Evolutionary conservation across 306 rosid species (phyloP).

Genomic region (Cajanus cajan): DNA sequence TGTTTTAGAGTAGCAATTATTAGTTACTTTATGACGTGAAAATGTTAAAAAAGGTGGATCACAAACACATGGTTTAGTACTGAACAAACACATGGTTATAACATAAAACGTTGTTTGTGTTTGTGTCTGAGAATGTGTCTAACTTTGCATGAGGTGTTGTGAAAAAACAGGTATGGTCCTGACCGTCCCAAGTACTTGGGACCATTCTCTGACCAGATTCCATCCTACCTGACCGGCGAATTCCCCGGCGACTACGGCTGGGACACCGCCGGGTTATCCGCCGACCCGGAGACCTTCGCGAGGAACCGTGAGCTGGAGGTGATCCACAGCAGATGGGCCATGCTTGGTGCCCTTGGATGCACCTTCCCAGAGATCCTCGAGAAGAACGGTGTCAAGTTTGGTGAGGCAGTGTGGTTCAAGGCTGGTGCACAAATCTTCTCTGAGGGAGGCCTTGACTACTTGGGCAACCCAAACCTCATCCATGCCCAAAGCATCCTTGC

Average conservation of each 20-base stretch:
- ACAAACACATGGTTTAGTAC: no score
- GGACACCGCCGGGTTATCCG: constrained; percentile 97
- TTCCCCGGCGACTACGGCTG: constrained; percentile 97
- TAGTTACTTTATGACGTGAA: no score
- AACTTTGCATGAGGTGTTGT: constrained; percentile 23
- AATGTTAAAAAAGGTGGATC: no score
- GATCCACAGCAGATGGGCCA: constrained; percentile 91
- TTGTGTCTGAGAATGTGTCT: neutral
- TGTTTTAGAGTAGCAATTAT: no score
- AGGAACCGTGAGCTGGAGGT: constrained; percentile 93
- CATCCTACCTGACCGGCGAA: constrained; percentile 90
- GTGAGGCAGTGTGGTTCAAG: constrained; percentile 98
- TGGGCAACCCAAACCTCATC: constrained; percentile 90
- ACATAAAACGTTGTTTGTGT: neutral
- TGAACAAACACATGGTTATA: no score
- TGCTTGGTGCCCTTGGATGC: constrained; percentile 89
- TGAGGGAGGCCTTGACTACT: constrained; percentile 92
- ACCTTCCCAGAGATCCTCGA: constrained; percentile 84
- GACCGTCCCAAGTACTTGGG: constrained; percentile 98
- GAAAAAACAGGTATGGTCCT: constrained; percentile 78
- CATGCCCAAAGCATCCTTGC: constrained; percentile 98
- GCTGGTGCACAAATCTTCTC: constrained; percentile 94
- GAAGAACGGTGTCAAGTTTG: constrained; percentile 85
- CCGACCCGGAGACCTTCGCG: constrained; percentile 95
- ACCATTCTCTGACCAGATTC: constrained; percentile 95